Evolutionary conservation across 805 yeast genomes (phyloP), one percentile per base, ranked within the genome.

Genomic region (Starmerella apicola): DNA sequence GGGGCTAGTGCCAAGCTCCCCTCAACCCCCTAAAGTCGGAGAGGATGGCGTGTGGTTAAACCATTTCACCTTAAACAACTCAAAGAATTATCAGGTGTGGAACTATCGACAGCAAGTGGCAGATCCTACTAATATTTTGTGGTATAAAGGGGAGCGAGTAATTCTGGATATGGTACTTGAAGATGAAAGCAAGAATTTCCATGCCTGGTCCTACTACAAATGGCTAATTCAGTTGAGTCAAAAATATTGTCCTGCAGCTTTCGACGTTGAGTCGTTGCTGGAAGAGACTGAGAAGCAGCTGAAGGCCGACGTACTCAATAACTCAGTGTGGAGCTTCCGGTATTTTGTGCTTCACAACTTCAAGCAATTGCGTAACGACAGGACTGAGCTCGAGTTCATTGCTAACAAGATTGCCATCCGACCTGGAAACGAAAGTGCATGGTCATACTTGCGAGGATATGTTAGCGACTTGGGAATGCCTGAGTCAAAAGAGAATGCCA

Each of bases 41-140:
- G 61, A 55, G 13, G 94, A 88, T 53, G 64, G 84, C 28, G 72
- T 72, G 28, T 84, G 95, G 95, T 68, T 84, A 46, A 91, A 82
- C 51, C 66, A 66, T 25, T 62, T 82, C 26, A 86, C 94, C 0
- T 54, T 80, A 36, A 76, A 70, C 10, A 79, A 81, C 57, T 80
- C 86, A 30, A 91, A 91, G 58, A 88, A 86, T 63, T 91, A 91
- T 61, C 98, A 91, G 59, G 79, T 88, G n/a, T 91, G 97, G 96
- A 82, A 86, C 51, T 86, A 88, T 55, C 71, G 96, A 41, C 86
- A 80, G 53, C 63, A 75, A 25, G 55, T 88, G 7, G 61, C 80
- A 24, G 42, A 60, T 29, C 56, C 59, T 1, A 52, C 21, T 32
- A 35, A 46, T 36, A 34, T 38, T 27, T 41, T 64, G 32, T 58